Conservation (phyloP, 805 yeast genomes). For the Candida parachauliodes region DNA sequence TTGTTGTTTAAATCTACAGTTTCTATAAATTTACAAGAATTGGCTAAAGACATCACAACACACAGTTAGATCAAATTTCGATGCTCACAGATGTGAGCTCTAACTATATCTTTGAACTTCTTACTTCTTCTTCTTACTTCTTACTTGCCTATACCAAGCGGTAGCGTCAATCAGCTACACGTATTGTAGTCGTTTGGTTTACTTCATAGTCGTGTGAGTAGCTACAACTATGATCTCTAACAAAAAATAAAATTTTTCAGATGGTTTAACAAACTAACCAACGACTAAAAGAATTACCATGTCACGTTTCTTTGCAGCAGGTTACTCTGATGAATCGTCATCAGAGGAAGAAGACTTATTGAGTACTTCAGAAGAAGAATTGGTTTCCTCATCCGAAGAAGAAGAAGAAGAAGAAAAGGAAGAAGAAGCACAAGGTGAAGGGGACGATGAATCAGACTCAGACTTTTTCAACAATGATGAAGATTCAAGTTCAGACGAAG, state of each 20-base stretch:
- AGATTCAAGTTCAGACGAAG: slow-evolving; percentile 33
- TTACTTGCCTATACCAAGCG: no score
- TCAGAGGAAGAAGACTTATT: slow-evolving; percentile 50
- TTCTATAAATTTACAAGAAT: no score
- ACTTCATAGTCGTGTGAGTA: slow-evolving; percentile 2
- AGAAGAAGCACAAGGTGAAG: slow-evolving; percentile 3
- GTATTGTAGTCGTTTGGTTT: no score
- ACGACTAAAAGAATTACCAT: slow-evolving; percentile 31
- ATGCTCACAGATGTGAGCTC: no score
- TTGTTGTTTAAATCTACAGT: no score
- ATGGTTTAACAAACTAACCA: slow-evolving; percentile 4
- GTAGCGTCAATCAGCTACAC: no score
- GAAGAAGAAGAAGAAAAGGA: slow-evolving; percentile 11
- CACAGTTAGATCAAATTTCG: no score
- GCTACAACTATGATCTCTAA: slow-evolving; percentile 1
- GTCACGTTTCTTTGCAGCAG: slow-evolving; percentile 86
- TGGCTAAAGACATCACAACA: no score
- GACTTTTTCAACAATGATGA: slow-evolving; percentile 44
- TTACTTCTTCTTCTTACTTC: no score
- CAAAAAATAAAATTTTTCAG: slow-evolving; percentile 5
- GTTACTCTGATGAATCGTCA: slow-evolving; percentile 55
- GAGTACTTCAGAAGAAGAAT: slow-evolving; percentile 59
- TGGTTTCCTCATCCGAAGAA: slow-evolving; percentile 44
- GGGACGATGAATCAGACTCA: slow-evolving; percentile 41
- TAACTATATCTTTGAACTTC: no score